phyloP scores from a whole-genome alignment of 2,329 filamentous ascomycete genomes.

The Colletotrichum eleusines region DNA sequence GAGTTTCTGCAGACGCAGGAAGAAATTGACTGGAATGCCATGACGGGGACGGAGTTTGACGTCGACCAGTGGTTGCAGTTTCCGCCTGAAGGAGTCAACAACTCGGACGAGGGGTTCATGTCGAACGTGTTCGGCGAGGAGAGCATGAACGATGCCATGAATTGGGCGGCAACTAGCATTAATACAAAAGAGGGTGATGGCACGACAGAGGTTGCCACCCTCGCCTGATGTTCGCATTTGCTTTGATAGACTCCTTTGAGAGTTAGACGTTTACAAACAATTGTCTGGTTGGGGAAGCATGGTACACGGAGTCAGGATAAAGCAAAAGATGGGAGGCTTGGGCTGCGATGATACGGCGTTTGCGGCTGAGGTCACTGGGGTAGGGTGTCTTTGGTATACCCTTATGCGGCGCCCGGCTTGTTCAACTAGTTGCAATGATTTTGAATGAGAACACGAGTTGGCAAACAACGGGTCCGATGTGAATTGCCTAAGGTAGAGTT shows the following conservation, averaged over 20 bases:
- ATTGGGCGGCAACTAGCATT: slow-evolving; percentile 37
- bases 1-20: slow-evolving; percentile 61
- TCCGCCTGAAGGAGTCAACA: slow-evolving; percentile 61
- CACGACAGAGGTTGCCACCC: slow-evolving; percentile 22
- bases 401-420: slow-evolving; percentile 32
- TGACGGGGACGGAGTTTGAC: slow-evolving; percentile 66
- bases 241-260: slow-evolving; percentile 28
- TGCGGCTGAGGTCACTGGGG: slow-evolving; percentile 28
- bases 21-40: slow-evolving; percentile 67
- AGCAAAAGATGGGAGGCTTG: slow-evolving; percentile 28
- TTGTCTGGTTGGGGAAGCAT: slow-evolving; percentile 26
- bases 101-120: slow-evolving; percentile 54
- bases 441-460: slow-evolving; percentile 15
- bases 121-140: slow-evolving; percentile 49
- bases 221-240: slow-evolving; percentile 20
- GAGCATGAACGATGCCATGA: slow-evolving; percentile 43
- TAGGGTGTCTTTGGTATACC: slow-evolving; percentile 37
- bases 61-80: slow-evolving; percentile 72
- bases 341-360: slow-evolving; percentile 31
- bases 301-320: slow-evolving; percentile 37
- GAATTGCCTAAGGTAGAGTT: background rate
- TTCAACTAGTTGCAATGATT: slow-evolving; percentile 13
- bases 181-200: slow-evolving; percentile 25
- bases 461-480: background rate
- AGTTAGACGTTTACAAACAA: slow-evolving; percentile 1